These are phyloP conservation scores for Apophysomyces trapeziformis DNA, from an alignment of 371 early-diverging fungal genomes.

Conservation along the genomic window DNA sequence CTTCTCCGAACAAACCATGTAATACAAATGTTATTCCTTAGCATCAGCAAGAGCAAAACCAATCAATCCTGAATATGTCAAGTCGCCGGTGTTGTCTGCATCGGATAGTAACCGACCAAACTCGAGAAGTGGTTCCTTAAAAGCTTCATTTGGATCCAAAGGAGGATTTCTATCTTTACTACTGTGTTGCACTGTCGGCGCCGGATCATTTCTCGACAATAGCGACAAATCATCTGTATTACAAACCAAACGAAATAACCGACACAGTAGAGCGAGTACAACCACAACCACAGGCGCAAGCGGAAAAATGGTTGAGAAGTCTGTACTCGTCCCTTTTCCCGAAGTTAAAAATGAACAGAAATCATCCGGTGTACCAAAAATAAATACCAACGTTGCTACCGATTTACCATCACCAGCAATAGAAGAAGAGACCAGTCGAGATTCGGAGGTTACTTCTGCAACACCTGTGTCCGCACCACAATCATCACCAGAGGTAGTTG, in stretches of 20 bases:
- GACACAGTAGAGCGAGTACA: conserved; percentile 10
- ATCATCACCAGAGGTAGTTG: conserved; percentile 1
- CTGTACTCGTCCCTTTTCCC: background rate
- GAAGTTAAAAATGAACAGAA: background rate
- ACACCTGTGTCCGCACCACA: conserved; percentile 2
- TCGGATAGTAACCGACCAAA: background rate
- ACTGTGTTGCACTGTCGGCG: conserved; percentile 37
- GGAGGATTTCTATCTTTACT: conserved; percentile 35
- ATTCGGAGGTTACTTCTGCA: conserved; percentile 2
- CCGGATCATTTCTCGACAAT: conserved; percentile 37
- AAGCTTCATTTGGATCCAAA: conserved; percentile 28
- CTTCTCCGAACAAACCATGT: background rate
- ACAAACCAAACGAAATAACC: conserved; percentile 18
- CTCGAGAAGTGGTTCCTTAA: conserved; percentile 21
- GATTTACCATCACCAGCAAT: background rate
- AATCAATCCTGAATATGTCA: conserved; percentile 3
- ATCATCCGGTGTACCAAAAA: background rate
- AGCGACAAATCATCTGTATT: conserved; percentile 34
- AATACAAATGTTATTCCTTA: background rate
- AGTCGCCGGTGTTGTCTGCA: background rate
- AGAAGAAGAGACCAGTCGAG: background rate
- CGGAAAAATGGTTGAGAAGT: background rate
- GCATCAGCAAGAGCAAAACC: background rate
- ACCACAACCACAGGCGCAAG: background rate
- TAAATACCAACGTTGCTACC: background rate